Conservation (phyloP, 2,329 filamentous ascomycete genomes). For the Cytospora paraplurivora region DNA sequence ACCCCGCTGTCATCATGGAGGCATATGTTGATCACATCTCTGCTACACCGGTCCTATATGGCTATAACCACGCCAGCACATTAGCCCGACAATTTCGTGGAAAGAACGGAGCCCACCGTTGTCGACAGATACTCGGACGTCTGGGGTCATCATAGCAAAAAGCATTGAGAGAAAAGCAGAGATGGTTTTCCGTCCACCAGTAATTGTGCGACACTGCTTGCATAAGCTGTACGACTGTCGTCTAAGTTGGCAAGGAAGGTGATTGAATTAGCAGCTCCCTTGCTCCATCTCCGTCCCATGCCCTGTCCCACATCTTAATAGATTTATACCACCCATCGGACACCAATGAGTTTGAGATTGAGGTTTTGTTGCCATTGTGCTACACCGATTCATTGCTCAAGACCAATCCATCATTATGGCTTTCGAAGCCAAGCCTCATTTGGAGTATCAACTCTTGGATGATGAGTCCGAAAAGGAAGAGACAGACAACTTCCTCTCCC, state of each 20-base stretch:
- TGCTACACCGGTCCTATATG: not conserved
- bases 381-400: not conserved
- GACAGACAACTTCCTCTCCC: constrained; percentile 5
- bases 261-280: not conserved
- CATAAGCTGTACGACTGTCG: not conserved
- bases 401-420: not conserved
- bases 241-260: not conserved
- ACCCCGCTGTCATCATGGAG: not conserved
- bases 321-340: too few species aligned
- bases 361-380: not conserved
- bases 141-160: not conserved
- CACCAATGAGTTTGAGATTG: too few species aligned
- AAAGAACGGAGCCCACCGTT: not conserved
- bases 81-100: not conserved
- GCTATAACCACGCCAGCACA: not conserved
- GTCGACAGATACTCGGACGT: not conserved
- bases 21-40: not conserved
- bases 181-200: not conserved
- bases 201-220: not conserved
- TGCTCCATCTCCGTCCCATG: not conserved
- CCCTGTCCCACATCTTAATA: too few species aligned
- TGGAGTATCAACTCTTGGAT: constrained; percentile 9
- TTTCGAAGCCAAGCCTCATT: not conserved
- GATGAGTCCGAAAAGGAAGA: constrained; percentile 9
- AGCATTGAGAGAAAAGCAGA: not conserved